Percentiles rank a stretch among this genome's conserved stretches.
phyloP scores from a whole-genome alignment of 768 basidiomycete species.

The Boletus rubroflammeus region DNA sequence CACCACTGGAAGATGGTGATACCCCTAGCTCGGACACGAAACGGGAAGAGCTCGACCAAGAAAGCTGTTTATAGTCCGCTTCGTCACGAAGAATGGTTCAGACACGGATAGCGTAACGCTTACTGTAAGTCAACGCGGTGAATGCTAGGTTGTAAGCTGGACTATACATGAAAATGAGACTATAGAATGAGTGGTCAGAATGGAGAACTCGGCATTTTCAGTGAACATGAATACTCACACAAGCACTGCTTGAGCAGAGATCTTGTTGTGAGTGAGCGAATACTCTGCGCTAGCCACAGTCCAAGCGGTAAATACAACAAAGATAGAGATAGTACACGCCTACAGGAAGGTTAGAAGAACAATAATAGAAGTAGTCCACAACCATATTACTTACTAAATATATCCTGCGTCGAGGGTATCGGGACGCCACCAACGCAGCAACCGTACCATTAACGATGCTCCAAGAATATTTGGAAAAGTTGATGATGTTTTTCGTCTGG shows the following conservation, averaged over 20 bases:
- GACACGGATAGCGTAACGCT: neutral
- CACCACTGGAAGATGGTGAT: slow-evolving; percentile 60
- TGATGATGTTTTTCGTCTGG: slow-evolving; percentile 15
- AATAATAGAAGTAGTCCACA: neutral
- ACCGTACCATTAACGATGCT: slow-evolving; percentile 2
- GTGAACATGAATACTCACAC: slow-evolving; percentile 1
- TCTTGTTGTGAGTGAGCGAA: slow-evolving; percentile 6
- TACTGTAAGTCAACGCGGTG: slow-evolving; percentile 8
- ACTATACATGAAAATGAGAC: slow-evolving; percentile 20
- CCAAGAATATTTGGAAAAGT: slow-evolving; percentile 13
- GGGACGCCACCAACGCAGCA: slow-evolving; percentile 4
- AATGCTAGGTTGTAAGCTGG: slow-evolving; percentile 15
- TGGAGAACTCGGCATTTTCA: neutral
- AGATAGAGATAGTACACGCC: slow-evolving; percentile 15
- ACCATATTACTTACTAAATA: slow-evolving; percentile 12
- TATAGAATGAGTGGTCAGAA: neutral
- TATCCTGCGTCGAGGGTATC: slow-evolving; percentile 16
- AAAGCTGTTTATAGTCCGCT: slow-evolving; percentile 38
- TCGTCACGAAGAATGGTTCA: neutral
- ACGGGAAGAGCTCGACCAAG: slow-evolving; percentile 68
- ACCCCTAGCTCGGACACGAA: slow-evolving; percentile 57
- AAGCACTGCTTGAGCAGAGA: slow-evolving; percentile 6
- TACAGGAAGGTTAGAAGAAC: neutral
- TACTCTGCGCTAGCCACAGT: slow-evolving; percentile 20
- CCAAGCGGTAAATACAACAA: slow-evolving; percentile 15